phyloP scores from a whole-genome alignment of 495 filamentous ascomycete genomes.

The Podospora conica region DNA sequence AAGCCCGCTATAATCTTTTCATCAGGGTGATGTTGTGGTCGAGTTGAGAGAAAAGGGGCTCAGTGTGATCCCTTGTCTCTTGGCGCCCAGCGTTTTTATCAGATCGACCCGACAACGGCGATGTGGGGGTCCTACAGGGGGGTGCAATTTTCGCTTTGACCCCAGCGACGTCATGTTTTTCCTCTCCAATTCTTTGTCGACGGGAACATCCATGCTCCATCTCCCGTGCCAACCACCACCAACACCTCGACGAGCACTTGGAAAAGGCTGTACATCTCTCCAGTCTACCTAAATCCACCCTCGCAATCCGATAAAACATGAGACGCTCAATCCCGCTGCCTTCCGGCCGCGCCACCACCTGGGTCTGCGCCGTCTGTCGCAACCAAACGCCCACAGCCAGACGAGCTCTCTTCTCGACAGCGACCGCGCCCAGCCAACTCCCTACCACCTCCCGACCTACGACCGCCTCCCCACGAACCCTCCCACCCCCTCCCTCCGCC shows the following conservation, averaged over 20 bases:
- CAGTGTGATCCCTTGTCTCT: not conserved
- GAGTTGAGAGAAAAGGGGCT: not conserved
- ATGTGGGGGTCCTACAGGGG: not conserved
- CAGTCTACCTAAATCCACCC: not conserved
- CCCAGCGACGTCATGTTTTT: slow-evolving; percentile 3
- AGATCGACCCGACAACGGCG: not conserved
- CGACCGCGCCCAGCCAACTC: not conserved
- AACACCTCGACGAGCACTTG: not conserved
- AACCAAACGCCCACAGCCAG: slow-evolving; percentile 8
- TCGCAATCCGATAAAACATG: slow-evolving; percentile 12
- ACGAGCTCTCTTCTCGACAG: not conserved
- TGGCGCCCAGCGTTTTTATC: not conserved
- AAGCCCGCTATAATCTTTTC: not conserved
- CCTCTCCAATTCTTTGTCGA: not conserved
- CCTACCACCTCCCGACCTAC: not conserved
- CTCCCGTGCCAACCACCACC: not conserved
- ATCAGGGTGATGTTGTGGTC: not conserved
- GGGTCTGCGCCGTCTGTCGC: slow-evolving; percentile 24
- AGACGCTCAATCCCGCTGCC: slow-evolving; percentile 14
- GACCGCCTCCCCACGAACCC: not conserved
- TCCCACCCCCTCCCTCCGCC: not conserved
- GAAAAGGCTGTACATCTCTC: not conserved
- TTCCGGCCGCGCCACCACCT: slow-evolving; percentile 14
- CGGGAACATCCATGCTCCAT: not conserved
- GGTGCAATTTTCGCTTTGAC: not conserved